Conservation (phyloP, 148 eudicot genomes). For the Amaranthus hypochondriacus region DNA sequence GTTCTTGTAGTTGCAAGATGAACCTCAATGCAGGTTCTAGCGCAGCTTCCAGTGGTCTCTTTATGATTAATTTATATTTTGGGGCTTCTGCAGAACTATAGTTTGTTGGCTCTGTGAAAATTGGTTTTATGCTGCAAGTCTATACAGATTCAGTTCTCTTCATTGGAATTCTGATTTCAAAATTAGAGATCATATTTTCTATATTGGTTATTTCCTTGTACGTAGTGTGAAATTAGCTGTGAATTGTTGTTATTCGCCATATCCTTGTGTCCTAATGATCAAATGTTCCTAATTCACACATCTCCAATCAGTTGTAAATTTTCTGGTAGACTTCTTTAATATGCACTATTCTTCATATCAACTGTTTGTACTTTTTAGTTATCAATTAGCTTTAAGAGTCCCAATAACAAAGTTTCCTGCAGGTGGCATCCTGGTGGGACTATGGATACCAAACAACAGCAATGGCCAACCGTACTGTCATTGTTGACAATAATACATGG, state of each 20-base stretch:
- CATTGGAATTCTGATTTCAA: background rate
- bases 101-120: background rate
- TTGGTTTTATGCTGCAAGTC: background rate
- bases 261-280: background rate
- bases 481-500: conserved; percentile 99
- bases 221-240: background rate
- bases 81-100: background rate
- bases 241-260: background rate
- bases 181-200: background rate
- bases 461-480: conserved; percentile 98
- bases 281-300: background rate
- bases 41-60: background rate
- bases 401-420: conserved; percentile 21
- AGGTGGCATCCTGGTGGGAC: conserved; percentile 99
- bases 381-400: background rate
- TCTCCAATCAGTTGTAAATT: background rate
- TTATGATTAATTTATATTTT: background rate
- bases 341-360: background rate
- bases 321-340: background rate
- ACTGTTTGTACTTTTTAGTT: background rate
- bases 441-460: conserved; percentile 99
- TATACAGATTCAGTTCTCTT: background rate
- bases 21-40: background rate
- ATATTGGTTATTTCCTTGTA: too few relatives aligned
- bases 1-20: background rate